Conservation (phyloP, 257 asterid genomes). For the Handroanthus guayacan region DNA sequence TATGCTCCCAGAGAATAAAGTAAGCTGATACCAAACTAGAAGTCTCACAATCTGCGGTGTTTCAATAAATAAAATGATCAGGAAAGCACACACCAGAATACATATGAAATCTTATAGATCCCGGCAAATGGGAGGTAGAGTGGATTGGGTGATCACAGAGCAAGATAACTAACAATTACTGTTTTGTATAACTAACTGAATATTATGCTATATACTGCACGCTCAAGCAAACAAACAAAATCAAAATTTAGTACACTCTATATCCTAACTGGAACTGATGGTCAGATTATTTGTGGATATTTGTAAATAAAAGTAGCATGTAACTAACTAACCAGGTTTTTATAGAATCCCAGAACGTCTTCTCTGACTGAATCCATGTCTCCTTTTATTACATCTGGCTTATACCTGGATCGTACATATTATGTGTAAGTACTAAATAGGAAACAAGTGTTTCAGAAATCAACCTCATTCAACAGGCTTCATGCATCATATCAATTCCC, state of each 20-base stretch:
- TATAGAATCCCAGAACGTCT: constrained; percentile 76
- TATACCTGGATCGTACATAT: constrained; percentile 61
- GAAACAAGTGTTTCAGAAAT: neutral
- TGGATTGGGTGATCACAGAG: constrained; percentile 8
- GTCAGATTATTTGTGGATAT: neutral
- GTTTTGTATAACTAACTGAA: constrained; percentile 14
- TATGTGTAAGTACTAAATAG: neutral
- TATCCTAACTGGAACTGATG: neutral
- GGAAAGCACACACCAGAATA: neutral
- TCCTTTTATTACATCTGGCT: constrained; percentile 87
- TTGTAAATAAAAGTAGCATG: constrained; percentile 2
- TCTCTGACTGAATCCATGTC: constrained; percentile 91
- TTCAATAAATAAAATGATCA: neutral
- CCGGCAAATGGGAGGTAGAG: neutral
- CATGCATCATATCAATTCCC: constrained; percentile 3
- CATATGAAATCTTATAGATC: constrained; percentile 8
- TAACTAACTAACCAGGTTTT: constrained; percentile 49
- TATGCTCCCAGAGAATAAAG: neutral
- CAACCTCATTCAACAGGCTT: constrained; percentile 2
- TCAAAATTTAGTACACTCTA: constrained; percentile 17
- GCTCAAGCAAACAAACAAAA: constrained; percentile 29
- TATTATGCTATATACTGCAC: neutral
- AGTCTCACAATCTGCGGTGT: neutral
- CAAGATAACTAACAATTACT: neutral
- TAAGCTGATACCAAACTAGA: constrained; percentile 18